Percentiles rank a stretch among this genome's conserved stretches.
Evolutionary conservation across 2,329 filamentous ascomycete species (phyloP).

Genomic region (Phaeomoniella chlamydospora): DNA sequence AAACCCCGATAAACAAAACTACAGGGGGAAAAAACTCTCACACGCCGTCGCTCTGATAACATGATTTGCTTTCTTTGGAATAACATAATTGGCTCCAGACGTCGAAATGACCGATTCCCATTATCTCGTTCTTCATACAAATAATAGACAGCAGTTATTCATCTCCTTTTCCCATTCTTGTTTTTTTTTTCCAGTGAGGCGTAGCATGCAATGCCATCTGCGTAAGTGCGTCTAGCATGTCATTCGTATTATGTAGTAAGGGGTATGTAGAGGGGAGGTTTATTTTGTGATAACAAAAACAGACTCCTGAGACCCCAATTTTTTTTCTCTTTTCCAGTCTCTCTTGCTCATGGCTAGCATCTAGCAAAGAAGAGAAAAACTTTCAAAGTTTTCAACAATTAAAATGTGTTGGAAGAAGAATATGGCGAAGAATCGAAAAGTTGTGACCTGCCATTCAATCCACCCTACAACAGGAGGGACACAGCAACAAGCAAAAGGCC

Average conservation of each 20-base stretch:
- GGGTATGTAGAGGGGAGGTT: not conserved
- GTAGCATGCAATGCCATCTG: no score
- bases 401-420: not conserved
- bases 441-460: no score
- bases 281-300: not conserved
- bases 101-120: not conserved
- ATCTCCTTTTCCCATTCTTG: not conserved
- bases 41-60: not conserved
- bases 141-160: not conserved
- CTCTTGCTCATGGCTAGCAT: not conserved
- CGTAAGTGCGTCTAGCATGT: no score
- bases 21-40: no score
- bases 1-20: no score
- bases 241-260: not conserved
- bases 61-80: not conserved
- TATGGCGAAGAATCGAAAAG: not conserved
- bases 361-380: not conserved
- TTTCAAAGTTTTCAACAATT: not conserved
- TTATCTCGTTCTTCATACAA: not conserved
- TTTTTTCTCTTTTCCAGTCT: not conserved
- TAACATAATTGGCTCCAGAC: not conserved
- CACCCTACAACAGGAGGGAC: slow-evolving; percentile 39
- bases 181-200: no score
- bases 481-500: slow-evolving; percentile 41
- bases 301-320: no score